phyloP scores from a whole-genome alignment of 148 eudicot genomes.

The Rhododendron ovatum region DNA sequence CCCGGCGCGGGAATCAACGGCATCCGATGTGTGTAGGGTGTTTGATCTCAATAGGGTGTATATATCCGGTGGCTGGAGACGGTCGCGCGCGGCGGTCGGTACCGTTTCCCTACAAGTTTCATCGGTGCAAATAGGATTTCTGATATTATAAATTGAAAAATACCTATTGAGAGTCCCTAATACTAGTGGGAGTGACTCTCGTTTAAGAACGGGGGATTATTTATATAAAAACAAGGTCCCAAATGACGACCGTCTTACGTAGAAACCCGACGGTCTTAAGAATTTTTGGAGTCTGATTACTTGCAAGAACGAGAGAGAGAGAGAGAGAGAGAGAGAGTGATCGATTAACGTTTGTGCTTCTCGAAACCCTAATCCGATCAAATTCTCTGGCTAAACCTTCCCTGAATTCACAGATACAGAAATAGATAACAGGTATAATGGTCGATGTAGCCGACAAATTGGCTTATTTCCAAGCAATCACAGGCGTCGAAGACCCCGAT shows the following conservation, averaged over 20 bases:
- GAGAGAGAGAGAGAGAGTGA: background rate
- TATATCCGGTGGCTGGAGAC: no score
- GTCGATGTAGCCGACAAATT: slow-evolving; percentile 66
- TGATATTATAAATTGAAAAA: no score
- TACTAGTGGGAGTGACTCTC: no score
- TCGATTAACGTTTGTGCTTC: background rate
- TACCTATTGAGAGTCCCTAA: no score
- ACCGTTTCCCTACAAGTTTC: no score
- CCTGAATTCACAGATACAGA: background rate
- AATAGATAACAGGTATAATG: slow-evolving; percentile 27
- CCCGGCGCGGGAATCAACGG: no score
- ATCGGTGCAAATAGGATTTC: no score
- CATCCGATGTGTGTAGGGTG: no score
- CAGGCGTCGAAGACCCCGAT: slow-evolving; percentile 78
- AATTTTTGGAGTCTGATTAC: background rate
- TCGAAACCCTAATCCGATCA: slow-evolving; percentile 6
- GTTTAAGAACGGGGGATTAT: no score
- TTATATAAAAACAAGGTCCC: no score
- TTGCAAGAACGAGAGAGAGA: background rate
- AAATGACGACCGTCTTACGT: background rate
- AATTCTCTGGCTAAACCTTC: background rate
- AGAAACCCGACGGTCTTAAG: background rate
- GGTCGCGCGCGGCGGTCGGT: no score
- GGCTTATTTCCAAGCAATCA: slow-evolving; percentile 81
- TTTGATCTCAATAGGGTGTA: no score